A percentile compares a stretch with the other conserved stretches of the same genome.
Conservation (phyloP, 2,329 filamentous ascomycete species). For the Arthrobotrys entomopaga region DNA sequence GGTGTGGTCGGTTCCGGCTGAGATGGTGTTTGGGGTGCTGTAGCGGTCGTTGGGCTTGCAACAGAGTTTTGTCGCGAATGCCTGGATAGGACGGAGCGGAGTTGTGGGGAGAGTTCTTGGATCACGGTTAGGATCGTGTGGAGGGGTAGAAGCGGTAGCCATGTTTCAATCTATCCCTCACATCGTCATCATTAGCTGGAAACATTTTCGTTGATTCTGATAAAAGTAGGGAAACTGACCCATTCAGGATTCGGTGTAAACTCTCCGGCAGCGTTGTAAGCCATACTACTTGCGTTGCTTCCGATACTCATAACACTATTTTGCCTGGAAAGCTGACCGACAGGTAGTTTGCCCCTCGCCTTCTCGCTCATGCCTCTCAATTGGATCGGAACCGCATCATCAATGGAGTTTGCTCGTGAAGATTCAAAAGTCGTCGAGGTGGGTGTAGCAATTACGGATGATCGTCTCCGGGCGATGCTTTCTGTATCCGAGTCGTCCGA, state of each 20-base stretch:
- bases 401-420: constrained; percentile 69
- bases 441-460: constrained; percentile 40
- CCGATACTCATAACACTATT: constrained; percentile 86
- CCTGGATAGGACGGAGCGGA: constrained; percentile 67
- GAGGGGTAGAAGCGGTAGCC: constrained; percentile 89
- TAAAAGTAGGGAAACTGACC: constrained; percentile 62
- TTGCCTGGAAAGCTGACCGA: constrained; percentile 85
- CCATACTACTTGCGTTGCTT: constrained; percentile 68
- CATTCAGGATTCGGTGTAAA: constrained; percentile 85
- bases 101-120: constrained; percentile 70
- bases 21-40: constrained; percentile 62
- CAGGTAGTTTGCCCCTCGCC: constrained; percentile 93
- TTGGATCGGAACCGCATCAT: constrained; percentile 84
- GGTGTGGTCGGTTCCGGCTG: constrained; percentile 56
- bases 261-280: constrained; percentile 68
- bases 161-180: constrained; percentile 77
- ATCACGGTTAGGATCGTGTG: constrained; percentile 86
- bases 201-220: background rate
- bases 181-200: background rate
- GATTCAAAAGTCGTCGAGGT: constrained; percentile 68
- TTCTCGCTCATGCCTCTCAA: constrained; percentile 96
- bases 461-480: constrained; percentile 59
- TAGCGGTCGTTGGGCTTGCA: constrained; percentile 60
- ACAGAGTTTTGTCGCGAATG: constrained; percentile 61
- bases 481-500: constrained; percentile 77